Base-by-base conservation (phyloP, 345 rosid genomes). In the Ceriops tagal region DNA sequence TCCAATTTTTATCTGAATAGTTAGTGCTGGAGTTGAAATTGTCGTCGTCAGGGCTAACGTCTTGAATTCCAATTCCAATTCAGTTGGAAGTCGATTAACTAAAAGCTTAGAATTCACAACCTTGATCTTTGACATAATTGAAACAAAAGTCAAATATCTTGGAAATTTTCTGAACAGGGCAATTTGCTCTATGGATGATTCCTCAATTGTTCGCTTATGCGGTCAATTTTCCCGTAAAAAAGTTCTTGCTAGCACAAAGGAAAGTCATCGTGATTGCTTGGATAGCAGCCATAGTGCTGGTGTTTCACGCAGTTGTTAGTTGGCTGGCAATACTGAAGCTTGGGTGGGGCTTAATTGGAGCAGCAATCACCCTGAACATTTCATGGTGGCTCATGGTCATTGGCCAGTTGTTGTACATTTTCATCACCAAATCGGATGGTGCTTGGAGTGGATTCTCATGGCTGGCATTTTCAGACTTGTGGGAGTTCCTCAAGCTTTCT, bases 361-460 rank as follows among this genome's bases (percentile, higher is more conserved):
- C 97, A 11, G 99, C 99, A 65, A 71, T 92, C 49, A 84, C 84
- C 13, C 88, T 92, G 21, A 95, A 92, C 55, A 68, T 84, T 19
- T 95, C 99, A 4, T 92, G 97, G 96, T 92, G 97, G 97, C 79
- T 95, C 64, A 76, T 92, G 22, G 84, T 89, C 64, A 77, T 83
- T 1, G 78, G 75, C 5, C 96, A 95, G 71, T 75, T 95, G 55
- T 55, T 82, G 55, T 95, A 95, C 80, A 92, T 92, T 72, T 82
- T 95, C 73, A 86, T 90, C 58, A 89, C 96, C 71, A 85, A 75
- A 34, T 89, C 99, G 1, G 97, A 89, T 52, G 97, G 98, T 49
- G 96, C 99, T 0, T 95, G 97, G 99, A 83, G 61, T 80, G 97
- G 97, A 35, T 88, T 95, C 78, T 88, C 97, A 0, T 82, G 87